phyloP scores from a whole-genome alignment of 192 early-diverging fungal genomes.

The Linnemannia schmuckeri region DNA sequence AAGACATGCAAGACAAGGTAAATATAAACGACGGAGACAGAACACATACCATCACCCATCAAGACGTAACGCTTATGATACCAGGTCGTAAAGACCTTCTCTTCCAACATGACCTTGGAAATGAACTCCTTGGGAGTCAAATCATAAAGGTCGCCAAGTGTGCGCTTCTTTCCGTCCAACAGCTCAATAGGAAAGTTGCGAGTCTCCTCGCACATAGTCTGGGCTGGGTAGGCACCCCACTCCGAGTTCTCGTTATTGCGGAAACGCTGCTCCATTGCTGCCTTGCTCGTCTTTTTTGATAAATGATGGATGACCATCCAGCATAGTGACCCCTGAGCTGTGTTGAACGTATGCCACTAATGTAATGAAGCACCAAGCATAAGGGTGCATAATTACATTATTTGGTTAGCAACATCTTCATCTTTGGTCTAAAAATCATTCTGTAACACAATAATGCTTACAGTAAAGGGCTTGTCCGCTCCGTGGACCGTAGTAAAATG shows the following conservation, averaged over 20 bases:
- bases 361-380: neutral
- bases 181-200: neutral
- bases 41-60: constrained; percentile 13
- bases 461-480: constrained; percentile 12
- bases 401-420: neutral
- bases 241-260: neutral
- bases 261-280: neutral
- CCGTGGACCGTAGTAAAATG: neutral
- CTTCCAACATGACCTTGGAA: constrained; percentile 10
- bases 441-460: neutral
- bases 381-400: neutral
- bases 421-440: too few relatives aligned
- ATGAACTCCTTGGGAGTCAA: neutral
- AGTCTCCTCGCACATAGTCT: constrained; percentile 1
- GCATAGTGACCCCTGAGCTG: neutral
- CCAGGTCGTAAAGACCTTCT: constrained; percentile 23
- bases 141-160: constrained; percentile 9
- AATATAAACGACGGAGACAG: neutral
- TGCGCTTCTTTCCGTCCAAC: neutral
- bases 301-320: constrained; percentile 26
- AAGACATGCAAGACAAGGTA: neutral
- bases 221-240: constrained; percentile 9
- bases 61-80: neutral
- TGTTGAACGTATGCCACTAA: constrained; percentile 31
- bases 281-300: neutral